phyloP scores from a whole-genome alignment of 306 rosid species.

The Begonia fuchsioides region DNA sequence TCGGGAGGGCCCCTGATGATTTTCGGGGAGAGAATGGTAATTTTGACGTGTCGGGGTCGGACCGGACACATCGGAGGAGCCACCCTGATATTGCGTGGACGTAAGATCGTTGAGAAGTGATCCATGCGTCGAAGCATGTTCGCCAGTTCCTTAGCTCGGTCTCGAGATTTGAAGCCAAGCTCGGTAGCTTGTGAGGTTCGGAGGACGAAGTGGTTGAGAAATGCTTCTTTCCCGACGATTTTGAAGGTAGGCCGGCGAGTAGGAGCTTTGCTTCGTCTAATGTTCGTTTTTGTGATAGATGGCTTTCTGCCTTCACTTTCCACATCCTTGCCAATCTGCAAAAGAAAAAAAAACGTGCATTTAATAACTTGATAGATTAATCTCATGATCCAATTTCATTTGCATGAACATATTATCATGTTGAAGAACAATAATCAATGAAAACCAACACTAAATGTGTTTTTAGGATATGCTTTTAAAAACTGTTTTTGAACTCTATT shows the following conservation, averaged over 20 bases:
- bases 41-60: conserved; percentile 46
- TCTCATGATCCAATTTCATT: not conserved
- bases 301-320: conserved; percentile 91
- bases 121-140: conserved; percentile 66
- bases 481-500: too few relatives aligned
- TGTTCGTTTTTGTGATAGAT: conserved; percentile 55
- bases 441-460: not conserved
- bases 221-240: conserved; percentile 32
- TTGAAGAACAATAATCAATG: too few relatives aligned
- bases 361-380: not conserved
- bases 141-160: conserved; percentile 75
- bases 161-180: conserved; percentile 56
- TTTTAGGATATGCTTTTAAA: too few relatives aligned
- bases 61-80: conserved; percentile 60
- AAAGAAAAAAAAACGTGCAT: conserved; percentile 13
- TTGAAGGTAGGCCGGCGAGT: conserved; percentile 55
- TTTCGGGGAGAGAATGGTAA: conserved; percentile 41
- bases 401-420: not conserved
- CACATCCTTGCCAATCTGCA: conserved; percentile 81
- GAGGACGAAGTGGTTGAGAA: conserved; percentile 20
- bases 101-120: conserved; percentile 75
- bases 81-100: conserved; percentile 57
- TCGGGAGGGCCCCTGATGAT: conserved; percentile 43
- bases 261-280: conserved; percentile 68
- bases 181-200: conserved; percentile 43